Conservation (phyloP, 768 basidiomycete species). For the Boletus rex-veris region DNA sequence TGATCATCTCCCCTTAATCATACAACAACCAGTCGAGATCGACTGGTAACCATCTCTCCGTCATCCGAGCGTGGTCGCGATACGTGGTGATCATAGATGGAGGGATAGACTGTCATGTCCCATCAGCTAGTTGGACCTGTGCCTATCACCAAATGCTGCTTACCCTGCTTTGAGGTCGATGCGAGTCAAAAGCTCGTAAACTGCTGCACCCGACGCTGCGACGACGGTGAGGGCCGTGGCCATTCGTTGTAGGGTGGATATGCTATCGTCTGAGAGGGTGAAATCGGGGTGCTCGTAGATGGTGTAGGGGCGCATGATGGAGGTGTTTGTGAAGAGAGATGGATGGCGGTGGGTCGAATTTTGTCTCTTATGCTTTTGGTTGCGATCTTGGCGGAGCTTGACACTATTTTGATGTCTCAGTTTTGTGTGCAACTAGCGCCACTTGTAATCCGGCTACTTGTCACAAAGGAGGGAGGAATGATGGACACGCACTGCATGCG, state of each 20-base stretch:
- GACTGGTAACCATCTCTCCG: not conserved
- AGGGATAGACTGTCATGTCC: constrained; percentile 8
- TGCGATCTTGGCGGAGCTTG: too few species aligned
- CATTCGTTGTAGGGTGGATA: constrained; percentile 23
- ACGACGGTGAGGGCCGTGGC: constrained; percentile 28
- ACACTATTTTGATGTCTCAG: too few species aligned
- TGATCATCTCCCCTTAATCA: not conserved
- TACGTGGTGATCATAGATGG: constrained; percentile 4
- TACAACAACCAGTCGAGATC: constrained; percentile 12
- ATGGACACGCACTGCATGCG: too few species aligned
- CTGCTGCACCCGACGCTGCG: constrained; percentile 32
- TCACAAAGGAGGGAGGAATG: too few species aligned
- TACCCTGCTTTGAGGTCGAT: constrained; percentile 18
- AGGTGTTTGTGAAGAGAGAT: not conserved
- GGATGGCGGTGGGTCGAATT: too few species aligned
- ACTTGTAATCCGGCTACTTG: too few species aligned
- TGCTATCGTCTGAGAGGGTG: constrained; percentile 23
- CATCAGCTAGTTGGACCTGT: not conserved
- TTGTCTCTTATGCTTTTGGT: constrained; percentile 4
- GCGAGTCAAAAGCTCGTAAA: constrained; percentile 27
- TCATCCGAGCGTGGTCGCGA: not conserved
- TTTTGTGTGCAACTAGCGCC: too few species aligned
- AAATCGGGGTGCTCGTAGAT: constrained; percentile 35
- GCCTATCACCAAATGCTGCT: not conserved
- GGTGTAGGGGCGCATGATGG: constrained; percentile 31